A percentile compares a stretch with the other conserved stretches of the same genome.
Conservation (phyloP, 495 filamentous ascomycete species). For the Staphylotrichum tortipilum region DNA sequence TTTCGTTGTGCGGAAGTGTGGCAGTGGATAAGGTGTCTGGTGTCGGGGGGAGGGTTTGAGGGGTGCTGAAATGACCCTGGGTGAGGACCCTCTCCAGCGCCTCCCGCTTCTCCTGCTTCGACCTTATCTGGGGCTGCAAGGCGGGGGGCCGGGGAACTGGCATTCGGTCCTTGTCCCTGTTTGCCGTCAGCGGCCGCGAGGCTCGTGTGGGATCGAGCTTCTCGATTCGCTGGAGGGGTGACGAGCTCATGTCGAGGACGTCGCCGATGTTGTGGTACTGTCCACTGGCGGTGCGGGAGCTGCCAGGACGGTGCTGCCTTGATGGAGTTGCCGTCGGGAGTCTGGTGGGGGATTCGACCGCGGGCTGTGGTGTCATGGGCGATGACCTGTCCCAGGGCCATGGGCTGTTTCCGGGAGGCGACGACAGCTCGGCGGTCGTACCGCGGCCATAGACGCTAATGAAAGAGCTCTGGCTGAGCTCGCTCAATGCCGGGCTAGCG, state of each 20-base stretch:
- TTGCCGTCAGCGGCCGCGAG: constrained; percentile 17
- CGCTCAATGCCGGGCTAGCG: constrained; percentile 60
- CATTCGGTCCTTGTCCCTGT: constrained; percentile 15
- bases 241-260: constrained; percentile 26
- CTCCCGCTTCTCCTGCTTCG: constrained; percentile 36
- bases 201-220: constrained; percentile 22
- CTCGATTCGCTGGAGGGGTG: constrained; percentile 36
- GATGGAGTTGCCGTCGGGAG: constrained; percentile 8
- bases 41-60: constrained; percentile 40
- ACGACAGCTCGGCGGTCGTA: constrained; percentile 15
- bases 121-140: constrained; percentile 17
- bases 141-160: constrained; percentile 13
- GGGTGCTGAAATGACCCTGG: constrained; percentile 21
- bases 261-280: constrained; percentile 36
- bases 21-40: constrained; percentile 48
- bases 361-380: constrained; percentile 6
- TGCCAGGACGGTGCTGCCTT: constrained; percentile 9
- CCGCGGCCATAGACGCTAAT: constrained; percentile 54
- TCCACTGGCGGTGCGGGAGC: constrained; percentile 11
- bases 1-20: constrained; percentile 37
- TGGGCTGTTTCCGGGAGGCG: constrained; percentile 17
- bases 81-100: constrained; percentile 33
- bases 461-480: constrained; percentile 74
- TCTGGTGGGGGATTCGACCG: constrained; percentile 16
- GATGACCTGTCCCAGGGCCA: constrained; percentile 23